Base-by-base conservation (phyloP, 2,329 filamentous ascomycete genomes). In the Colletotrichum higginsianum region DNA sequence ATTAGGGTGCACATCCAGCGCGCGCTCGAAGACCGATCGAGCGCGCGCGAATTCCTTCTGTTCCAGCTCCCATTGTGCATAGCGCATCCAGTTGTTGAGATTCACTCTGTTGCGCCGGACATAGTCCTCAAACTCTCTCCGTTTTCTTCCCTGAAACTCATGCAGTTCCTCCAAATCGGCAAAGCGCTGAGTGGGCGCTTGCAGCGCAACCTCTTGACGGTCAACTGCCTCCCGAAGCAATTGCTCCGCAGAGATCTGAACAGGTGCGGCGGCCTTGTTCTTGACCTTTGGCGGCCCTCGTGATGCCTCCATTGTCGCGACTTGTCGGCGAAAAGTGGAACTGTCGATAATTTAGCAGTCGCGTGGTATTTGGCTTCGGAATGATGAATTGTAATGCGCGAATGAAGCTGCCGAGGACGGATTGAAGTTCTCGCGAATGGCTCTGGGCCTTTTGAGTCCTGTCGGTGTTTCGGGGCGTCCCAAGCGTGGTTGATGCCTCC, bases 11-110 rank as follows among this genome's bases (percentile, higher is more conserved):
- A 96, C 94, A 81, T 99, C 96, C 76, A 99, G 88, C 61, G 96
- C 96, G 76, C 96, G 90, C 85, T 99, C 96, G 78, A 98, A 99
- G 78, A 99, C 92, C 61, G 93, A 97, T 52, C 96, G 89, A 40
- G 96, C 96, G 66, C 96, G 93, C 66, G 93, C 91, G 82, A 94
- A 98, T 84, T 99, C 96, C 83, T 98, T 98, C 84, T 99, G 96
- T 81, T 99, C 96, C 72, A 98, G 88, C 85, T 99, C 96, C 94
- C 95, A 99, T 77, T 94, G 90, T 67, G 96, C 96, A 87, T 99
- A 99, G 79, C 95, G 93, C 88, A 96, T 94, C 96, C 96, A 99
- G 83, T 98, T 98, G 86, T 97, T 97, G 88, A 98, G 95, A 79
- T 97, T 98, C 80, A 98, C 89, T 79, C 96, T 87, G 80, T 98